phyloP scores from a whole-genome alignment of 2,329 filamentous ascomycete species.

The Xylaria hypoxylon region DNA sequence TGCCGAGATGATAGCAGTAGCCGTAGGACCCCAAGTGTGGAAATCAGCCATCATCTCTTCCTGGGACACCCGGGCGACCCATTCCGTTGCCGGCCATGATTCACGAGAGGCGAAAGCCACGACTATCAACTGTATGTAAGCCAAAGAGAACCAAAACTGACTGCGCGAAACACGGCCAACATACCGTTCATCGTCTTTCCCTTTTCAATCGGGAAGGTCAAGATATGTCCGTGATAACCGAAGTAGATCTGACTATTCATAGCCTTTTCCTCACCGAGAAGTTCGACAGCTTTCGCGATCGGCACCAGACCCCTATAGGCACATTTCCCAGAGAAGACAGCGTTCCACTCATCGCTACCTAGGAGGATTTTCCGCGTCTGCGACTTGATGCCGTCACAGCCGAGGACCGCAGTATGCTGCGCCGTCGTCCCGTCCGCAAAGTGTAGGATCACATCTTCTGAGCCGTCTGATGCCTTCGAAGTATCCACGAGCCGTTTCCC shows the following conservation, averaged over 20 bases:
- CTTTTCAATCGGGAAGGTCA: constrained; percentile 65
- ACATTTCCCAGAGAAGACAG: constrained; percentile 54
- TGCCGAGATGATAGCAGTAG: constrained; percentile 37
- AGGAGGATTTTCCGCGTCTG: constrained; percentile 64
- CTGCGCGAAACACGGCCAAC: constrained; percentile 2
- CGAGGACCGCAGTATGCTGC: constrained; percentile 60
- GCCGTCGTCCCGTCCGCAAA: constrained; percentile 57
- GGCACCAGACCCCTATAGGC: constrained; percentile 60
- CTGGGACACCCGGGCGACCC: constrained; percentile 44
- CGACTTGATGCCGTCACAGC: constrained; percentile 74
- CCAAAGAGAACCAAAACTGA: neutral
- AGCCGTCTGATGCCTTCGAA: constrained; percentile 38
- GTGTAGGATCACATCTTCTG: constrained; percentile 42
- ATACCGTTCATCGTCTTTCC: constrained; percentile 49
- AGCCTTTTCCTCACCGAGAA: constrained; percentile 58
- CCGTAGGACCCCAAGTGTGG: constrained; percentile 41
- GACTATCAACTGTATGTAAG: constrained; percentile 34
- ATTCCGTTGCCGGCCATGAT: constrained; percentile 43
- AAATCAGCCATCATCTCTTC: constrained; percentile 46
- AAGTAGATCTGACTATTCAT: constrained; percentile 48
- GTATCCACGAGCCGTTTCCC: constrained; percentile 54
- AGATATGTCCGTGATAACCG: constrained; percentile 66
- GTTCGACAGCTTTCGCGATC: constrained; percentile 64
- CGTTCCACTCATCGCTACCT: constrained; percentile 53
- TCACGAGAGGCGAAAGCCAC: constrained; percentile 46